A percentile compares a stretch with the other conserved stretches of the same genome.
These are phyloP conservation scores for Tilletia indica DNA, from an alignment of 1,284 basidiomycete species.

Conservation along the genomic window DNA sequence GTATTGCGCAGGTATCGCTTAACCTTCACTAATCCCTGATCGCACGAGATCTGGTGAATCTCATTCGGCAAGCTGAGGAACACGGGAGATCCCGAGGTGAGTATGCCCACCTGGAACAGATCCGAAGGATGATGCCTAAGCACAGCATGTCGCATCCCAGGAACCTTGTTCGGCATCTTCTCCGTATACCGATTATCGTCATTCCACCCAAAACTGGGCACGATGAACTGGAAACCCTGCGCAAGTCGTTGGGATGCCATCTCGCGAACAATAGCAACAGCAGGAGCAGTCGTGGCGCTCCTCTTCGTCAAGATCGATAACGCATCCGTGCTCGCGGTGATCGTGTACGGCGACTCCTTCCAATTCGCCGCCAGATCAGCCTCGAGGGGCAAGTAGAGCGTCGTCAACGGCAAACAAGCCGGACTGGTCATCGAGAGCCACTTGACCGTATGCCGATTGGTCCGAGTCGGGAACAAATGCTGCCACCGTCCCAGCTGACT, in stretches of 20 bases:
- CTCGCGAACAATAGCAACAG: slow-evolving; percentile 74
- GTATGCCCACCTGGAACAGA: slow-evolving; percentile 51
- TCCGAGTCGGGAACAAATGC: slow-evolving; percentile 74
- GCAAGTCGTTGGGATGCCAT: slow-evolving; percentile 88
- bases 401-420: slow-evolving; percentile 81
- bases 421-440: slow-evolving; percentile 73
- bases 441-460: slow-evolving; percentile 84
- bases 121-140: slow-evolving; percentile 48
- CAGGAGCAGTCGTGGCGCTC: slow-evolving; percentile 67
- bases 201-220: slow-evolving; percentile 24
- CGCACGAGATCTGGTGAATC: slow-evolving; percentile 84
- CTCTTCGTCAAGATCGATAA: slow-evolving; percentile 51
- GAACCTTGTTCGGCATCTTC: neutral
- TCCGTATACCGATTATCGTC: neutral
- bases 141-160: slow-evolving; percentile 25
- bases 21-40: slow-evolving; percentile 81
- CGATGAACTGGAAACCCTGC: slow-evolving; percentile 94
- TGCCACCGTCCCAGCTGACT: slow-evolving; percentile 64
- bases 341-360: slow-evolving; percentile 53
- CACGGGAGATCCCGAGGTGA: slow-evolving; percentile 63
- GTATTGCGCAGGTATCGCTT: slow-evolving; percentile 79
- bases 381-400: slow-evolving; percentile 62
- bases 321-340: slow-evolving; percentile 49
- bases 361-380: slow-evolving; percentile 46
- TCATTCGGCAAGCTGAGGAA: slow-evolving; percentile 93